Conservation (phyloP, 768 basidiomycete species). For the Macrolepiota albuminosa region DNA sequence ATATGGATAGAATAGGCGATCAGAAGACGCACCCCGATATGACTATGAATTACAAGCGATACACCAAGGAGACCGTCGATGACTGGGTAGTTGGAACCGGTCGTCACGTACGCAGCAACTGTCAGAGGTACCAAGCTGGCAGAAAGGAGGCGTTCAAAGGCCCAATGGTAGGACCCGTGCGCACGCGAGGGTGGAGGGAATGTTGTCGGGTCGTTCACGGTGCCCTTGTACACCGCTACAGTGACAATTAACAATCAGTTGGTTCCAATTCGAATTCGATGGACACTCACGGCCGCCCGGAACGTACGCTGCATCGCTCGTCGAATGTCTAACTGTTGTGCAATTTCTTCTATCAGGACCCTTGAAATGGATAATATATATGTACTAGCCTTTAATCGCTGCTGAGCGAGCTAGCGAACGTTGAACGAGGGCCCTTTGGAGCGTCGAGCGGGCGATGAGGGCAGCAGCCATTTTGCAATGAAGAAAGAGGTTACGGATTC, state of each 20-base stretch:
- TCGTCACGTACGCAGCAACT: conserved; percentile 78
- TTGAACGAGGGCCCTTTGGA: conserved; percentile 39
- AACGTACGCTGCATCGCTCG: conserved; percentile 41
- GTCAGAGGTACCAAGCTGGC: conserved; percentile 88
- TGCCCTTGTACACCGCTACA: conserved; percentile 81
- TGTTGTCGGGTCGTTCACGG: conserved; percentile 90
- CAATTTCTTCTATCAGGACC: conserved; percentile 5
- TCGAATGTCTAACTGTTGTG: conserved; percentile 36
- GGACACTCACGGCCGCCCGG: conserved; percentile 64
- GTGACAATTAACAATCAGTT: neutral
- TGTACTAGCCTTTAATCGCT: conserved; percentile 34
- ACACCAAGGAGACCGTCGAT: conserved; percentile 88
- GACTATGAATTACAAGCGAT: conserved; percentile 88
- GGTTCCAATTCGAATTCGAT: neutral
- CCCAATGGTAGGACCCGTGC: conserved; percentile 89
- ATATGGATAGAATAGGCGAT: neutral
- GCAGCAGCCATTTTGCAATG: conserved; percentile 42
- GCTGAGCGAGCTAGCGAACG: conserved; percentile 36
- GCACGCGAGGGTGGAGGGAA: conserved; percentile 79
- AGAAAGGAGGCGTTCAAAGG: conserved; percentile 90
- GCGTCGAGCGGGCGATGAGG: conserved; percentile 43
- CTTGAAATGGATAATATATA: neutral
- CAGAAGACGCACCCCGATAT: conserved; percentile 73
- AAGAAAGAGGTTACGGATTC: conserved; percentile 6
- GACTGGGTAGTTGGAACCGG: conserved; percentile 72